A percentile compares a stretch with the other conserved stretches of the same genome.
These are phyloP conservation scores for Ulota crispa DNA, from an alignment of 225 moss, liverwort and hornwort genomes.

Conservation along the genomic window DNA sequence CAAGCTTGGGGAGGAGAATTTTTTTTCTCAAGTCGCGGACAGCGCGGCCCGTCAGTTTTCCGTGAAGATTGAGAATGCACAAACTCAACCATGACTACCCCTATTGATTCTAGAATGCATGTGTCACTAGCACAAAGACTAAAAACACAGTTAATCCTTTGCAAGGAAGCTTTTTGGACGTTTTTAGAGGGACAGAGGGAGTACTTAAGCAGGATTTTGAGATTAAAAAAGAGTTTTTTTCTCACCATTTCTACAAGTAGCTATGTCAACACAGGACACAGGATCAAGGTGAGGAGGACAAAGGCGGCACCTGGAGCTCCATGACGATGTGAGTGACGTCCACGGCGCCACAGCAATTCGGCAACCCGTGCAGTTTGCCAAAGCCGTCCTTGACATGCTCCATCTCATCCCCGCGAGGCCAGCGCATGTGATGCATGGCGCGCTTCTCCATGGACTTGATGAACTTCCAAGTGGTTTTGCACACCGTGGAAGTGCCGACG, in stretches of 20 bases:
- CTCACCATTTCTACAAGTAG: conserved; percentile 5
- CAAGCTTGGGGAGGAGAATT: too few species aligned
- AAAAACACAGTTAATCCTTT: too few species aligned
- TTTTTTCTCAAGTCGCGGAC: too few species aligned
- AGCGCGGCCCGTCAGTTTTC: too few species aligned
- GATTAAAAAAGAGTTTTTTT: too few species aligned
- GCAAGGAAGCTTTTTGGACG: too few species aligned
- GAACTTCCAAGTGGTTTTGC: conserved; percentile 92
- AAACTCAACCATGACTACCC: too few species aligned
- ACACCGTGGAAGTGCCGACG: conserved; percentile 85
- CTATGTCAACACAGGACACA: not conserved
- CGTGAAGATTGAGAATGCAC: too few species aligned
- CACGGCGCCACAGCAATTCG: conserved; percentile 89
- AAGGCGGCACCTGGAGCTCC: conserved; percentile 66
- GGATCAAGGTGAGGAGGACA: not conserved
- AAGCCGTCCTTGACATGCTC: conserved; percentile 85
- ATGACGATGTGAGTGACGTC: conserved; percentile 90
- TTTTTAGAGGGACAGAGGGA: too few species aligned
- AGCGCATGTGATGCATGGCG: conserved; percentile 83
- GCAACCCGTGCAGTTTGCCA: conserved; percentile 73
- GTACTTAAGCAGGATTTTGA: too few species aligned
- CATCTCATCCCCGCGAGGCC: conserved; percentile 85
- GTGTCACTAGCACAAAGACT: too few species aligned
- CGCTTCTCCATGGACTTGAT: conserved; percentile 79
- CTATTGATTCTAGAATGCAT: too few species aligned